A percentile compares a stretch with the other conserved stretches of the same genome.
phyloP scores from a whole-genome alignment of 352 stramenopile species.

The Globisporangium cylindrosporum region DNA sequence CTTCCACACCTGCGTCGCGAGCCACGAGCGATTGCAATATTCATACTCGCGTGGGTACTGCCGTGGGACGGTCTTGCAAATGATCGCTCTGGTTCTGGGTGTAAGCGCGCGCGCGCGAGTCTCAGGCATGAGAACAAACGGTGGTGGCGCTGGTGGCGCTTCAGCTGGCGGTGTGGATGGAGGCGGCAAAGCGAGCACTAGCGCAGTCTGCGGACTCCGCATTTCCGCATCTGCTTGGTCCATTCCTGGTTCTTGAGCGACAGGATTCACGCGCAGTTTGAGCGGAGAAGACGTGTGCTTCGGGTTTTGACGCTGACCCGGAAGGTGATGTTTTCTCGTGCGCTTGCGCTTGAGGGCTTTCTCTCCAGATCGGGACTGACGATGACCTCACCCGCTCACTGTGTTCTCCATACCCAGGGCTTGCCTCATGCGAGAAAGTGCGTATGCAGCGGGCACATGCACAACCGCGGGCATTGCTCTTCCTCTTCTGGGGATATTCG shows the following conservation, averaged over 20 bases:
- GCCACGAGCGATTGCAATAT: background rate
- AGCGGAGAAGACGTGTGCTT: background rate
- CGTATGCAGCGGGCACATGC: background rate
- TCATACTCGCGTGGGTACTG: background rate
- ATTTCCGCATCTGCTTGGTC: background rate
- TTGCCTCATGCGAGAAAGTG: background rate
- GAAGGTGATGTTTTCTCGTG: background rate
- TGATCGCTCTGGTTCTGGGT: background rate
- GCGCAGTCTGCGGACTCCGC: background rate
- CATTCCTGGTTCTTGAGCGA: background rate
- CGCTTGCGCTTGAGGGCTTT: background rate
- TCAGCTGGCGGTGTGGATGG: background rate
- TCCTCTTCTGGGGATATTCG: background rate
- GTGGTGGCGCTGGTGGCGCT: background rate
- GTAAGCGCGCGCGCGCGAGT: background rate
- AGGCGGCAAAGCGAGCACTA: background rate
- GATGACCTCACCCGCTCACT: background rate
- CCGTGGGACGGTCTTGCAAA: background rate
- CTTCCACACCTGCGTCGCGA: constrained; percentile 9
- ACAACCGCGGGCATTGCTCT: background rate
- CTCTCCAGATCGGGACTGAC: constrained; percentile 1
- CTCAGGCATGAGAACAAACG: background rate
- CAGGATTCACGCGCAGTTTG: background rate
- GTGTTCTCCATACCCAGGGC: background rate
- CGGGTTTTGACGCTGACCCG: background rate